These are phyloP conservation scores for Penicillium olsonii DNA, from an alignment of 2,329 filamentous ascomycete genomes.

Conservation along the genomic window DNA sequence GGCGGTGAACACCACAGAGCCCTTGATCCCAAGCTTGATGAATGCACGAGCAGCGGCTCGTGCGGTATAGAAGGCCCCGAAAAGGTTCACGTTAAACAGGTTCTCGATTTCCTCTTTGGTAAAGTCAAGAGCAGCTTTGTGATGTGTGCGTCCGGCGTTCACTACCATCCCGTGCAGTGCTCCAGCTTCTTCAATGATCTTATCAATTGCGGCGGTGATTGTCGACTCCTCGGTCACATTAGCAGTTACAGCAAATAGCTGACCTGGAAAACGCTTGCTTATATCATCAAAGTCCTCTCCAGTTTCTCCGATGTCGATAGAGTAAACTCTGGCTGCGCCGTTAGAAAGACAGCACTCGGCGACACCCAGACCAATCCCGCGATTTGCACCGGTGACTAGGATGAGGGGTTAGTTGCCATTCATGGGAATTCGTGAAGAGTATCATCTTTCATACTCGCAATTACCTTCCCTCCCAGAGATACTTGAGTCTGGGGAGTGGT, in stretches of 20 bases:
- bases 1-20: constrained; percentile 48
- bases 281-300: constrained; percentile 22
- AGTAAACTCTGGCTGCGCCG: constrained; percentile 47
- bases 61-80: constrained; percentile 49
- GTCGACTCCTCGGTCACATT: constrained; percentile 52
- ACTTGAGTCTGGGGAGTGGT: constrained; percentile 29
- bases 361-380: constrained; percentile 49
- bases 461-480: constrained; percentile 32
- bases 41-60: constrained; percentile 47
- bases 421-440: too few species aligned
- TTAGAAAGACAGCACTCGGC: constrained; percentile 52
- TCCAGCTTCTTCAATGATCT: constrained; percentile 47
- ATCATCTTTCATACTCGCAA: constrained; percentile 39
- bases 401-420: neutral
- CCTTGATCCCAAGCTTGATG: constrained; percentile 48
- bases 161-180: constrained; percentile 53
- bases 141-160: constrained; percentile 55
- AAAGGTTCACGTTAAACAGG: constrained; percentile 49
- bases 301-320: constrained; percentile 46
- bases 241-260: constrained; percentile 45
- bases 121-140: constrained; percentile 55
- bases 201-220: constrained; percentile 48
- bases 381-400: constrained; percentile 39
- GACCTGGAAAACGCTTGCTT: constrained; percentile 39
- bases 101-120: constrained; percentile 50